A percentile compares a stretch with the other conserved stretches of the same genome.
phyloP scores from a whole-genome alignment of 192 early-diverging fungal species.

The Rhizoclosmatium globosum region DNA sequence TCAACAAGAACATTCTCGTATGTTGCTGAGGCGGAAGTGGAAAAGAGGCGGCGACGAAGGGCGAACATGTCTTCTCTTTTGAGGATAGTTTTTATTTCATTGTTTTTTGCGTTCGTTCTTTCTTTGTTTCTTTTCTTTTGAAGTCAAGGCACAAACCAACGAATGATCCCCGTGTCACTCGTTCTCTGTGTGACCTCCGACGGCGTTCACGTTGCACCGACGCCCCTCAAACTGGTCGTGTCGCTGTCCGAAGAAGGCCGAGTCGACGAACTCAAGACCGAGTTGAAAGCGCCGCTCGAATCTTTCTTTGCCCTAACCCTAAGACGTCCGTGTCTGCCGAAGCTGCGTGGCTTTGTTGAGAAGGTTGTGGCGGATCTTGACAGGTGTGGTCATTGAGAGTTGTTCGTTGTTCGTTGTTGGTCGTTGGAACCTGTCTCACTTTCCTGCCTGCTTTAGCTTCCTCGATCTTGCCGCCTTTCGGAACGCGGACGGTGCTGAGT shows the following conservation, averaged over 20 bases:
- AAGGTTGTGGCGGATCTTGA: no score
- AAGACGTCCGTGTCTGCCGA: neutral
- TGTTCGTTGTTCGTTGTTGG: no score
- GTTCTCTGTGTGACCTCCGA: neutral
- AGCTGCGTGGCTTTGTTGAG: neutral
- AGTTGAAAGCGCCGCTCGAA: neutral
- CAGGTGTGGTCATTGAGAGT: no score
- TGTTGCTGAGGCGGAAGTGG: slow-evolving; percentile 3
- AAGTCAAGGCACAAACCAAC: neutral
- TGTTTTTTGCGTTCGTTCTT: neutral
- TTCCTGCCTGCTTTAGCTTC: no score
- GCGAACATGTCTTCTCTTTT: slow-evolving; percentile 80
- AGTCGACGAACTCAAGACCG: neutral
- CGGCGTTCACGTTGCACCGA: neutral
- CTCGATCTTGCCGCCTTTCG: no score
- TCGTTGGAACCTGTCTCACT: no score
- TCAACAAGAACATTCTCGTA: slow-evolving; percentile 54
- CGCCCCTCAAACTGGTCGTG: neutral
- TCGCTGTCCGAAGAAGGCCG: neutral
- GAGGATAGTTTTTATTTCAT: slow-evolving; percentile 65
- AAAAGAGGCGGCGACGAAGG: slow-evolving; percentile 61
- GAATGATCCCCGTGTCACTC: neutral
- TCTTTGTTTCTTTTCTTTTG: slow-evolving; percentile 4
- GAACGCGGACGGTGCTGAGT: no score
- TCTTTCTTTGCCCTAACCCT: neutral